A percentile compares a stretch with the other conserved stretches of the same genome.
These are phyloP conservation scores for Thozetella sp. DNA, from an alignment of 495 filamentous ascomycete species.

Conservation along the genomic window DNA sequence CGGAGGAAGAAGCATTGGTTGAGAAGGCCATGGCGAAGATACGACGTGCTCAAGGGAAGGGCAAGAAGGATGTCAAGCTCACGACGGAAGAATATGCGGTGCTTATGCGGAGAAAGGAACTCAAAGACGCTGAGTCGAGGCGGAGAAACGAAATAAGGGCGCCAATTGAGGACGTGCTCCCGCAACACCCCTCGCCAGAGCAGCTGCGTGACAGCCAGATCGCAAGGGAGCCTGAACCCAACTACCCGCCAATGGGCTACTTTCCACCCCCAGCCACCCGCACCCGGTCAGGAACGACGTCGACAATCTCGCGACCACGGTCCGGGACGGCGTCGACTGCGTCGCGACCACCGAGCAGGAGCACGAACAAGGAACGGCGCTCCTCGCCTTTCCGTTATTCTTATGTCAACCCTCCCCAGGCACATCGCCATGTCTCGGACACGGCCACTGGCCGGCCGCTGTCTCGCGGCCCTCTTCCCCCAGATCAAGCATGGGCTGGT, in stretches of 20 bases:
- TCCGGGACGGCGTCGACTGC: slow-evolving; percentile 28
- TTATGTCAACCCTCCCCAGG: slow-evolving; percentile 25
- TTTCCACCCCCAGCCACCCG: slow-evolving; percentile 35
- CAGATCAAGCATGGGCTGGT: slow-evolving; percentile 13
- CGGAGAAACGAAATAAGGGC: slow-evolving; percentile 33
- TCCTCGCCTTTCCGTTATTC: slow-evolving; percentile 44
- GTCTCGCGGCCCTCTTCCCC: slow-evolving; percentile 14
- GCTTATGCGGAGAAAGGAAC: slow-evolving; percentile 64
- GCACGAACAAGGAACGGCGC: slow-evolving; percentile 23
- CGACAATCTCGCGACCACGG: slow-evolving; percentile 20
- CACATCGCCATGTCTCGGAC: slow-evolving; percentile 34
- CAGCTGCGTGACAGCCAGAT: slow-evolving; percentile 9
- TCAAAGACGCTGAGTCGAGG: slow-evolving; percentile 50
- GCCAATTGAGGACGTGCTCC: slow-evolving; percentile 35
- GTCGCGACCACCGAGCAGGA: slow-evolving; percentile 20
- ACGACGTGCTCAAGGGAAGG: slow-evolving; percentile 69
- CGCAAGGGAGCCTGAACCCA: slow-evolving; percentile 13
- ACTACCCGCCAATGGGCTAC: slow-evolving; percentile 33
- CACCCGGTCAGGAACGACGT: slow-evolving; percentile 2
- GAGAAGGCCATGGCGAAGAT: slow-evolving; percentile 77
- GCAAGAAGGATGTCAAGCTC: slow-evolving; percentile 75
- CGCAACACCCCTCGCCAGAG: slow-evolving; percentile 23
- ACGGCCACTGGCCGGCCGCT: slow-evolving; percentile 16
- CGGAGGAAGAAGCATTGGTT: slow-evolving; percentile 73
- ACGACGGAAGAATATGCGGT: slow-evolving; percentile 76